These are phyloP conservation scores for Suillus alpinus DNA, from an alignment of 768 basidiomycete genomes.

Conservation along the genomic window DNA sequence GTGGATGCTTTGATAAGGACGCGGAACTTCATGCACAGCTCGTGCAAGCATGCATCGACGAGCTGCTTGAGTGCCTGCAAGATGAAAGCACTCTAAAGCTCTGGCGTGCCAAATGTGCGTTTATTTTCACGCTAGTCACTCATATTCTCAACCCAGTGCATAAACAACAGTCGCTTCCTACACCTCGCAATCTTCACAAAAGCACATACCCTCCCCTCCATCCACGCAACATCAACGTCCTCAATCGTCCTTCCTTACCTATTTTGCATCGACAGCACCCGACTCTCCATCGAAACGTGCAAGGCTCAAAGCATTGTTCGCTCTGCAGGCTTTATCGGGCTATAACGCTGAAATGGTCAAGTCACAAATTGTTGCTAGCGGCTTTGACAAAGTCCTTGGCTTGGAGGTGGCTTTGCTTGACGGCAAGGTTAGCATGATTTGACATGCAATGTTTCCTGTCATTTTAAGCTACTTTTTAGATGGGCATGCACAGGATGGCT, in stretches of 20 bases:
- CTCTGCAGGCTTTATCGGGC: slow-evolving; percentile 51
- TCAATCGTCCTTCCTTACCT: slow-evolving; percentile 44
- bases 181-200: slow-evolving; percentile 29
- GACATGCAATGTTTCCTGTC: not conserved
- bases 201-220: not conserved
- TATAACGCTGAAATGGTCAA: slow-evolving; percentile 18
- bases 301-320: slow-evolving; percentile 73
- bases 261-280: slow-evolving; percentile 82
- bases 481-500: not conserved
- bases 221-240: not conserved
- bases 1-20: slow-evolving; percentile 37
- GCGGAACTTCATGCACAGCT: slow-evolving; percentile 64
- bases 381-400: slow-evolving; percentile 50
- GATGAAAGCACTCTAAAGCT: slow-evolving; percentile 56
- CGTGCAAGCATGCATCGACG: slow-evolving; percentile 52
- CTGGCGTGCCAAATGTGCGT: slow-evolving; percentile 69
- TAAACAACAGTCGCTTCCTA: slow-evolving; percentile 48
- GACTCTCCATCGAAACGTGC: slow-evolving; percentile 70
- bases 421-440: slow-evolving; percentile 55
- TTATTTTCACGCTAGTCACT: not conserved
- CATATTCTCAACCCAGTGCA: not conserved
- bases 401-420: slow-evolving; percentile 79
- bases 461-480: not conserved
- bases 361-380: slow-evolving; percentile 13
- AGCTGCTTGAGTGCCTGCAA: slow-evolving; percentile 45